These are phyloP conservation scores for Cucumis cinereus DNA, from an alignment of 306 rosid species.

Conservation along the genomic window DNA sequence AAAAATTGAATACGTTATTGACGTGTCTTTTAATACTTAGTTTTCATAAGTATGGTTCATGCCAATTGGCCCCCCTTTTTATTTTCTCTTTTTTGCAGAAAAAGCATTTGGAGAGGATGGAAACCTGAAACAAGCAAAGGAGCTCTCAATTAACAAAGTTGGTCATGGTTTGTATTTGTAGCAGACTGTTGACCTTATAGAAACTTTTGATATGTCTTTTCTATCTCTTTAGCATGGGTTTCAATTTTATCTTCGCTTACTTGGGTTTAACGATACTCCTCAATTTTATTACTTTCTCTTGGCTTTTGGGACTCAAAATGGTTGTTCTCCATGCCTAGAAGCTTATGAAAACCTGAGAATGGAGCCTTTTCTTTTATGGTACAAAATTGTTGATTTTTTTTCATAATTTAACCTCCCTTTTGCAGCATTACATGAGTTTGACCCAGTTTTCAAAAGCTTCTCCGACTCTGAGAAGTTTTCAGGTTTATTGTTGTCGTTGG, in stretches of 20 bases:
- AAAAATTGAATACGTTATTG: background rate
- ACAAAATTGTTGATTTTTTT: background rate
- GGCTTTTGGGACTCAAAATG: background rate
- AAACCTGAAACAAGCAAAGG: conserved; percentile 66
- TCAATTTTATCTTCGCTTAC: background rate
- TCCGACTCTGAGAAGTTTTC: conserved; percentile 58
- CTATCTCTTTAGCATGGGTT: background rate
- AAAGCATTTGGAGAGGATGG: conserved; percentile 90
- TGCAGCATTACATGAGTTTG: conserved; percentile 79
- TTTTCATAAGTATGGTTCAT: background rate
- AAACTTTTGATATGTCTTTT: background rate
- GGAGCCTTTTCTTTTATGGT: background rate
- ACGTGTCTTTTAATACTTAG: background rate
- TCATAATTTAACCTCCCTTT: background rate
- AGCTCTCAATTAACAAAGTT: conserved; percentile 79
- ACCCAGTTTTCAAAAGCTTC: conserved; percentile 63
- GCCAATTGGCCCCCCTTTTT: background rate
- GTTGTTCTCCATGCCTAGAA: background rate
- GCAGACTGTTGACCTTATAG: background rate
- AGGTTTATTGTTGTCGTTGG: conserved; percentile 53
- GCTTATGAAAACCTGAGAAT: background rate
- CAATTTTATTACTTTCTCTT: background rate
- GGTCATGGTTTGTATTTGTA: conserved; percentile 49
- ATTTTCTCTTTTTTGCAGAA: conserved; percentile 32
- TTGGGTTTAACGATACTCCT: background rate